Conservation (phyloP, 2,329 filamentous ascomycete species). For the Fusarium longipes region DNA sequence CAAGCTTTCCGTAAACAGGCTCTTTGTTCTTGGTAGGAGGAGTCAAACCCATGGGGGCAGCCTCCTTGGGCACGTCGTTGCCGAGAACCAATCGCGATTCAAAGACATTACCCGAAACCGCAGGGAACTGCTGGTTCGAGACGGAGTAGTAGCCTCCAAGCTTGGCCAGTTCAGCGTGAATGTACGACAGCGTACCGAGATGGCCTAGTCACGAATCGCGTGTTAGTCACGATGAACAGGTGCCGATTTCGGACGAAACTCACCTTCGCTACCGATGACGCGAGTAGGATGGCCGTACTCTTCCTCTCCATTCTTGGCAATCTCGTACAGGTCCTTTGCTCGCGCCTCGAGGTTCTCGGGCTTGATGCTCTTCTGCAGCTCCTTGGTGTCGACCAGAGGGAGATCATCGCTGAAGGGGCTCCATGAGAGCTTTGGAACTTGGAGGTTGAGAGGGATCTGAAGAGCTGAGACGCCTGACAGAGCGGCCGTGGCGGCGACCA, state of each 20-base stretch:
- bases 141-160: constrained; percentile 71
- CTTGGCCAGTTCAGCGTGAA: constrained; percentile 64
- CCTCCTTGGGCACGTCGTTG: constrained; percentile 60
- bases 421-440: constrained; percentile 35
- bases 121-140: constrained; percentile 72
- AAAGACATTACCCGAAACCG: constrained; percentile 69
- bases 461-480: constrained; percentile 44
- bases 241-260: constrained; percentile 20
- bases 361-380: constrained; percentile 67
- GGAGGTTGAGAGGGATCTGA: constrained; percentile 42
- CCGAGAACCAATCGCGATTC: constrained; percentile 69
- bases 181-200: constrained; percentile 71
- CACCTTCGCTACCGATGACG: constrained; percentile 75
- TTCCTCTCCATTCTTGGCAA: constrained; percentile 67
- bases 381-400: constrained; percentile 63
- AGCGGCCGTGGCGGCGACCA: constrained; percentile 46
- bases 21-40: constrained; percentile 71
- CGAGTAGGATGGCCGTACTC: constrained; percentile 77
- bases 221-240: constrained; percentile 12
- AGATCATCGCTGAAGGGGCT: constrained; percentile 38
- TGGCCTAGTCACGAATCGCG: constrained; percentile 60
- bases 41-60: constrained; percentile 71
- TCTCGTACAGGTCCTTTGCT: constrained; percentile 70
- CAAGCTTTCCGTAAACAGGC: constrained; percentile 68
- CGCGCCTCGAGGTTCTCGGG: constrained; percentile 66